A percentile compares a stretch with the other conserved stretches of the same genome.
phyloP scores from a whole-genome alignment of 495 filamentous ascomycete species.

The Penicillium manginii region DNA sequence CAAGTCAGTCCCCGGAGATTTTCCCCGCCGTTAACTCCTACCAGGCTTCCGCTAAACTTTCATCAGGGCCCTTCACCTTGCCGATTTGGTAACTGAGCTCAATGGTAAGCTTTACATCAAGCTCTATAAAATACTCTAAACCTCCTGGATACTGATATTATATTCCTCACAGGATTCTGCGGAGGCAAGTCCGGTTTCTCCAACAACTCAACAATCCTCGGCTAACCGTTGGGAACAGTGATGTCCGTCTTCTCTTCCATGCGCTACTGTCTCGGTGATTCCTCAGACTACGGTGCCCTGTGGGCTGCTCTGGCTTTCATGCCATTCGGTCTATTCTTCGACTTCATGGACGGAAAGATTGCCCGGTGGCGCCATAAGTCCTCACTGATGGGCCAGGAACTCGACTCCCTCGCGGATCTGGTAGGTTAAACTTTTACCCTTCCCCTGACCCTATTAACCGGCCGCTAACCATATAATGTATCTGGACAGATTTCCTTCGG shows the following conservation, averaged over 20 bases:
- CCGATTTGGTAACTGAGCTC: slow-evolving; percentile 92
- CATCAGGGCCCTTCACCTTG: slow-evolving; percentile 81
- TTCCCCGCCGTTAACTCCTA: slow-evolving; percentile 5
- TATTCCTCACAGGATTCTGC: slow-evolving; percentile 49
- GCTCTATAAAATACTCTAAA: background rate
- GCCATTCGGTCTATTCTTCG: slow-evolving; percentile 95
- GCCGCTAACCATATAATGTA: background rate
- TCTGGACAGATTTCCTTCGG: slow-evolving; percentile 87
- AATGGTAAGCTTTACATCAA: slow-evolving; percentile 66
- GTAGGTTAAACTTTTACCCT: slow-evolving; percentile 53
- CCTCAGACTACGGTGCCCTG: slow-evolving; percentile 64
- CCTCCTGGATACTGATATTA: slow-evolving; percentile 19
- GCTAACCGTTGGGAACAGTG: slow-evolving; percentile 51
- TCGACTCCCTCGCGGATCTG: slow-evolving; percentile 96
- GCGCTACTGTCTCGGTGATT: slow-evolving; percentile 85
- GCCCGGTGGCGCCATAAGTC: slow-evolving; percentile 95
- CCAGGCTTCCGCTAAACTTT: slow-evolving; percentile 20
- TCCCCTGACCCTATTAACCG: background rate
- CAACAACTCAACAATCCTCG: slow-evolving; percentile 7
- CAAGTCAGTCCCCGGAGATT: slow-evolving; percentile 48
- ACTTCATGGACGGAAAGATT: slow-evolving; percentile 97
- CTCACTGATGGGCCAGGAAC: slow-evolving; percentile 95
- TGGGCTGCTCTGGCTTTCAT: slow-evolving; percentile 86
- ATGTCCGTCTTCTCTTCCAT: slow-evolving; percentile 96
- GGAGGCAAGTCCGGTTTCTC: slow-evolving; percentile 45